Evolutionary conservation across 306 rosid species (phyloP), one percentile per base, ranked within the genome.

Genomic region (Ceratonia siliqua): DNA sequence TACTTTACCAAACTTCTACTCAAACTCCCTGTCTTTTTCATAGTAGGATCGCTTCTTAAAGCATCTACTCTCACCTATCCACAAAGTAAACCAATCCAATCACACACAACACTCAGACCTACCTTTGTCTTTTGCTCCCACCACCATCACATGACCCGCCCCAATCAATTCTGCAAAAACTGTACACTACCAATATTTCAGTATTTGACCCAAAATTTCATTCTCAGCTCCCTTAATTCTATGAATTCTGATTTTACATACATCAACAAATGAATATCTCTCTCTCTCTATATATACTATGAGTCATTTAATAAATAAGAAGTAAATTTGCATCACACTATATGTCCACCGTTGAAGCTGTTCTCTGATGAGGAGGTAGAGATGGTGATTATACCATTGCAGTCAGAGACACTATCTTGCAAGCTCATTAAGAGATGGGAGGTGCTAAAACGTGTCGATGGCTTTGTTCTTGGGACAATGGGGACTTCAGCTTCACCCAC

Each of bases 331-430:
- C 78, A 75, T 84, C 81, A 92, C 27, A 94, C 89, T 18, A 83
- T 49, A 67, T 90, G 85, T 35, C 35, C 85, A 17, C 83, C 91
- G 14, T 75, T 81, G 82, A 85, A 87, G 85, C 89, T 83, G 53
- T 50, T 52, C 15, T 89, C 96, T 0, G 98, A 88, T 18, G 96
- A 72, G 52, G 98, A 86, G n/a, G 90, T 67, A 54, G 96, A 86
- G 62, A 92, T 66, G 79, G 90, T 75, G 82, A 92, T 82, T 84
- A 90, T 68, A 22, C 83, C 97, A 77, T 94, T 91, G 30, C 87
- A 87, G 68, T 94, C 98, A 13, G 99, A 95, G 0, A 95, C 93
- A 66, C 96, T 90, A 73, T 95, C 99, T 58, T 95, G 99, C 83
- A 92, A 78, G 50, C 85, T 87, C 73, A 84, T 21, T 42, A 95